Evolutionary conservation across 1,284 basidiomycete genomes (phyloP).

Genomic region (Boletus smithii): DNA sequence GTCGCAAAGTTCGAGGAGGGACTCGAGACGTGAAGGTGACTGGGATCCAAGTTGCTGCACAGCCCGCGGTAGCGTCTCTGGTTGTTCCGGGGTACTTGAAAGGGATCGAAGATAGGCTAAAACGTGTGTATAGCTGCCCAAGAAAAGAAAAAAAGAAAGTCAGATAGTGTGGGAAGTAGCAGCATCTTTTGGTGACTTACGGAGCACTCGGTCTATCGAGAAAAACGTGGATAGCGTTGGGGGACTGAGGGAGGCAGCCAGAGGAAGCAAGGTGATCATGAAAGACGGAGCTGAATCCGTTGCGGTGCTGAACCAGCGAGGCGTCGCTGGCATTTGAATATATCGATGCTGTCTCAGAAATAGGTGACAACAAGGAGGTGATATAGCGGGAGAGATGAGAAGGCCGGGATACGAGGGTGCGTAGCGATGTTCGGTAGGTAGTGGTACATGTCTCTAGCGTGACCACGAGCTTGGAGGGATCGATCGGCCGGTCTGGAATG

Average conservation of each 20-base stretch:
- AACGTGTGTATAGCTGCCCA: constrained; percentile 60
- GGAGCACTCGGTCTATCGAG: constrained; percentile 75
- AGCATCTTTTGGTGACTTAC: constrained; percentile 44
- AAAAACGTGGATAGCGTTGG: constrained; percentile 63
- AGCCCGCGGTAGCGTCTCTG: constrained; percentile 56
- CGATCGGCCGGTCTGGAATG: constrained; percentile 44
- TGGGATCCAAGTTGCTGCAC: constrained; percentile 50
- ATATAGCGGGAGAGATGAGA: constrained; percentile 63
- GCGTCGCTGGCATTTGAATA: constrained; percentile 46
- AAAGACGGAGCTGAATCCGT: constrained; percentile 41
- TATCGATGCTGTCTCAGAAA: constrained; percentile 48
- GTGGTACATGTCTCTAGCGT: constrained; percentile 67
- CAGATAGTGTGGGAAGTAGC: neutral
- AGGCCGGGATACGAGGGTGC: constrained; percentile 61
- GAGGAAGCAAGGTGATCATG: constrained; percentile 58
- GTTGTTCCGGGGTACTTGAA: constrained; percentile 41
- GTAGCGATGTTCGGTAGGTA: constrained; percentile 60
- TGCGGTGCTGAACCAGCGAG: constrained; percentile 29
- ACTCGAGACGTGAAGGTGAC: constrained; percentile 52
- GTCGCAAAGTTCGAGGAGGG: constrained; percentile 67
- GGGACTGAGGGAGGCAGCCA: constrained; percentile 47
- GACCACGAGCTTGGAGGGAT: constrained; percentile 62
- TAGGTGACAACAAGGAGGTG: constrained; percentile 41
- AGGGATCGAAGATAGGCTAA: constrained; percentile 65
- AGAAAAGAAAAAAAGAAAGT: neutral